Evolutionary conservation across 768 basidiomycete genomes (phyloP).

Genomic region (Termitomyces titanicus): DNA sequence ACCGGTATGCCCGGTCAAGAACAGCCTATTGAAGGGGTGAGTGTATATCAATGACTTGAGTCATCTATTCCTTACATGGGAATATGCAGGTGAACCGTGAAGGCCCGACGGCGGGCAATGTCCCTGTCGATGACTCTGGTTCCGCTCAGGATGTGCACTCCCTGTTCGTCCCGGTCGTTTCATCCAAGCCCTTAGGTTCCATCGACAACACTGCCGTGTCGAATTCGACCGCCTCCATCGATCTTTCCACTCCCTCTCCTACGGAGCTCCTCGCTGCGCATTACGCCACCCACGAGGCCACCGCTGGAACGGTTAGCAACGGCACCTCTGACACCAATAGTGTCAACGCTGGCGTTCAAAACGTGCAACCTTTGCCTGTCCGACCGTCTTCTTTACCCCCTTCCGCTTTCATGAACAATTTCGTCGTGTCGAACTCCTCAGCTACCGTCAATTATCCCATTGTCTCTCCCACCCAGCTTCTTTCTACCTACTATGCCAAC

Average conservation of each 20-base stretch:
- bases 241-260: not conserved
- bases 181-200: not conserved
- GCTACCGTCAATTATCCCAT: no score
- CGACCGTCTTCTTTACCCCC: not conserved
- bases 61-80: not conserved
- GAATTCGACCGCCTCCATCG: not conserved
- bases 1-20: not conserved
- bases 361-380: not conserved
- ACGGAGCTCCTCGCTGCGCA: not conserved
- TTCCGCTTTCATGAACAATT: not conserved
- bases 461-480: not conserved
- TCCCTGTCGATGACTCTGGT: not conserved
- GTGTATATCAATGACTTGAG: no score
- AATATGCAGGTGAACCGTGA: not conserved
- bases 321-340: not conserved
- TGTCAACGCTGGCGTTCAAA: not conserved
- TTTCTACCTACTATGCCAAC: not conserved
- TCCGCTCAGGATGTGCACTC: not conserved
- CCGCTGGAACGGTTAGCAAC: not conserved
- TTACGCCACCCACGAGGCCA: not conserved
- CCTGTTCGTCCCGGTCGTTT: not conserved
- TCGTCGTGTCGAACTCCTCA: not conserved
- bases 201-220: not conserved
- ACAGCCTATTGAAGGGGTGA: not conserved
- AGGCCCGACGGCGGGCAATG: not conserved